Conservation (phyloP, 2,329 filamentous ascomycete species). For the Boeremia exigua region DNA sequence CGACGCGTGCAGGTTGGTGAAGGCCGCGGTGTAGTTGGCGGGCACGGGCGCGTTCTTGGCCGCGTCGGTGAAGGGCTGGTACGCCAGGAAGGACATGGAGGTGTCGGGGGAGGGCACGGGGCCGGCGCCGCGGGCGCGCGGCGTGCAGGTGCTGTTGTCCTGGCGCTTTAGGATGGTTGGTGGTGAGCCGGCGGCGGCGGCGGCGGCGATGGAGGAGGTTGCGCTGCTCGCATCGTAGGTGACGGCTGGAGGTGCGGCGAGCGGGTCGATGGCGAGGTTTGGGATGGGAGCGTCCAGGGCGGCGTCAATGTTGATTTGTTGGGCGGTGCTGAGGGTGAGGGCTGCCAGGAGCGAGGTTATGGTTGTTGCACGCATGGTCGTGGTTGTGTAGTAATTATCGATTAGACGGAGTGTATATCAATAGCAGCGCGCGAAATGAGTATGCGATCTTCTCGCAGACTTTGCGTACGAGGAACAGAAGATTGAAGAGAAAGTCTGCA, state of each 20-base stretch:
- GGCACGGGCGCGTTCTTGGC: slow-evolving; percentile 33
- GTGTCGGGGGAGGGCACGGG: slow-evolving; percentile 18
- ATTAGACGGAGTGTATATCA: background rate
- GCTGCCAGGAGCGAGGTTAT: slow-evolving; percentile 9
- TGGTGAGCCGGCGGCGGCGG: slow-evolving; percentile 8
- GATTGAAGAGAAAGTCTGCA: background rate
- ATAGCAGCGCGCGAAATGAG: background rate
- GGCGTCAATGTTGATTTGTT: slow-evolving; percentile 18
- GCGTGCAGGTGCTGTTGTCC: slow-evolving; percentile 17
- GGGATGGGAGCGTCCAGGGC: slow-evolving; percentile 4
- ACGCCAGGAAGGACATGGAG: slow-evolving; percentile 24
- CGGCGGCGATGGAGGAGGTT: slow-evolving; percentile 11
- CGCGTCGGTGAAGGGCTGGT: slow-evolving; percentile 9
- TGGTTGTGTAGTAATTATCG: background rate
- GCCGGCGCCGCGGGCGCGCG: slow-evolving; percentile 14
- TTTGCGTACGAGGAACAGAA: background rate
- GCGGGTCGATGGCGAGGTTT: slow-evolving; percentile 11
- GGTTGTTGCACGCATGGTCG: slow-evolving; percentile 8
- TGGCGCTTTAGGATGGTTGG: slow-evolving; percentile 5
- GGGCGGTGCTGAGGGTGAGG: slow-evolving; percentile 9
- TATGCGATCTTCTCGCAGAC: background rate
- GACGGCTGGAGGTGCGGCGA: slow-evolving; percentile 3
- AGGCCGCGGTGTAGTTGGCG: slow-evolving; percentile 30
- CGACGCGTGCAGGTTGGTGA: slow-evolving; percentile 34
- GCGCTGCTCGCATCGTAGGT: slow-evolving; percentile 2